A percentile compares a stretch with the other conserved stretches of the same genome.
Evolutionary conservation across 441 rosid species (phyloP).

Genomic region (Melastoma candidum): DNA sequence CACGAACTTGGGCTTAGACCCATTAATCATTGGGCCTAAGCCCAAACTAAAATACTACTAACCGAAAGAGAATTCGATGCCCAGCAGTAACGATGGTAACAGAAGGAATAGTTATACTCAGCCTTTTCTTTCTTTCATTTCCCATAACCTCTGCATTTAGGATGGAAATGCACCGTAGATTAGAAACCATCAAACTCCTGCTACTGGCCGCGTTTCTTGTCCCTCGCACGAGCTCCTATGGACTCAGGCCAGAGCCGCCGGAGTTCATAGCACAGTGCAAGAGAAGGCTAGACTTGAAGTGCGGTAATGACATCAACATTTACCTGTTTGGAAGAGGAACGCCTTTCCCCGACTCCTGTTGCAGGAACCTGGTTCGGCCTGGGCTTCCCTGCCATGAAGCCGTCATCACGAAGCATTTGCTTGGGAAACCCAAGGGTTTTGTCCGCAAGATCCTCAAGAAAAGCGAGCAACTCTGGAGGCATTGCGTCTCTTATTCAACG

Average conservation of each 20-base stretch:
- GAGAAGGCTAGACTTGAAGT: slow-evolving; percentile 6
- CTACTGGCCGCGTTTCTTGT: neutral
- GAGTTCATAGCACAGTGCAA: slow-evolving; percentile 1
- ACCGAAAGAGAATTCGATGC: too few relatives aligned
- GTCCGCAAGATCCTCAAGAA: neutral
- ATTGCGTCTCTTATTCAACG: slow-evolving; percentile 2
- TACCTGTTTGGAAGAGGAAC: slow-evolving; percentile 7
- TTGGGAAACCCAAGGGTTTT: slow-evolving; percentile 6
- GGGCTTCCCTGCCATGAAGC: slow-evolving; percentile 5
- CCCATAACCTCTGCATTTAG: too few relatives aligned
- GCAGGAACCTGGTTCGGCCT: neutral
- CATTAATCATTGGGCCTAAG: too few relatives aligned
- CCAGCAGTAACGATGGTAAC: too few relatives aligned
- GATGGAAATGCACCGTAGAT: too few relatives aligned
- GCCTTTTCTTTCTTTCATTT: too few relatives aligned
- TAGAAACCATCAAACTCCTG: neutral
- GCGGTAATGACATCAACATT: slow-evolving; percentile 10
- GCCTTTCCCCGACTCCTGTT: slow-evolving; percentile 8
- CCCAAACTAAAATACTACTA: too few relatives aligned
- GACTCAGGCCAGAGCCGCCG: neutral
- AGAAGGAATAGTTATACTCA: too few relatives aligned
- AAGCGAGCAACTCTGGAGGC: slow-evolving; percentile 2
- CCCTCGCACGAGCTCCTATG: too few relatives aligned
- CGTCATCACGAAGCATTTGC: slow-evolving; percentile 4
- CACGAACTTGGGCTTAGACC: too few relatives aligned